Evolutionary conservation across 1,139 yeast genomes (phyloP).

Genomic region (Yamadazyma trypodendri): DNA sequence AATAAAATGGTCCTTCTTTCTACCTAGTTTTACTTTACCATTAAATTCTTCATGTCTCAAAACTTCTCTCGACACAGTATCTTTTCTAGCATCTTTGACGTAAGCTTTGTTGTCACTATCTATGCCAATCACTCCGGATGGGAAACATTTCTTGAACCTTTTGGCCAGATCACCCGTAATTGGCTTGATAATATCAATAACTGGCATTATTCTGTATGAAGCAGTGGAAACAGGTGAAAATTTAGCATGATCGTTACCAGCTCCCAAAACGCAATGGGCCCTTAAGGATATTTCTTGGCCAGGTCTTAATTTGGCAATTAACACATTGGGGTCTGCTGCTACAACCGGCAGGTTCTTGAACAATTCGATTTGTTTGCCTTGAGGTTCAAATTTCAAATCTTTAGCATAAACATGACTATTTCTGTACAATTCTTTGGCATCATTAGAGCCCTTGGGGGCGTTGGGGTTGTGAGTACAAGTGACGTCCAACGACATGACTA

Average conservation of each 20-base stretch:
- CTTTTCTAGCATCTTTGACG: slow-evolving; percentile 86
- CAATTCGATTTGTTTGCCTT: slow-evolving; percentile 75
- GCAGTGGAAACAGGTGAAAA: slow-evolving; percentile 97
- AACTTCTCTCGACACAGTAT: slow-evolving; percentile 95
- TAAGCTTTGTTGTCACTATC: slow-evolving; percentile 67
- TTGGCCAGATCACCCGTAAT: slow-evolving; percentile 75
- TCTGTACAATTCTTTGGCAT: slow-evolving; percentile 79
- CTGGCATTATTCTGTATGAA: slow-evolving; percentile 93
- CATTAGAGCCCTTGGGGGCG: slow-evolving; percentile 75
- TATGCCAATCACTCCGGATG: slow-evolving; percentile 87
- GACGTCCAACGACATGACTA: slow-evolving; percentile 78
- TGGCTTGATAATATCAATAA: slow-evolving; percentile 72
- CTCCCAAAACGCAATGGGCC: slow-evolving; percentile 88
- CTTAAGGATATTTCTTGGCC: slow-evolving; percentile 92
- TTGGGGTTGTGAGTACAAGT: slow-evolving; percentile 83
- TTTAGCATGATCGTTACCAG: slow-evolving; percentile 95
- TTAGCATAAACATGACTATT: slow-evolving; percentile 86
- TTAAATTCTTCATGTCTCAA: slow-evolving; percentile 88
- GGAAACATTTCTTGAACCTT: slow-evolving; percentile 85
- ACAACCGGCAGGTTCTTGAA: slow-evolving; percentile 70
- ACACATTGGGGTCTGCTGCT: slow-evolving; percentile 82
- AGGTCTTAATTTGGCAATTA: slow-evolving; percentile 90
- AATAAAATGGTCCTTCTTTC: slow-evolving; percentile 88
- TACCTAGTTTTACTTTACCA: slow-evolving; percentile 86
- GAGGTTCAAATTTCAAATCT: slow-evolving; percentile 88